Conservation (phyloP, 2,329 filamentous ascomycete genomes). For the Cordyceps cicadae region DNA sequence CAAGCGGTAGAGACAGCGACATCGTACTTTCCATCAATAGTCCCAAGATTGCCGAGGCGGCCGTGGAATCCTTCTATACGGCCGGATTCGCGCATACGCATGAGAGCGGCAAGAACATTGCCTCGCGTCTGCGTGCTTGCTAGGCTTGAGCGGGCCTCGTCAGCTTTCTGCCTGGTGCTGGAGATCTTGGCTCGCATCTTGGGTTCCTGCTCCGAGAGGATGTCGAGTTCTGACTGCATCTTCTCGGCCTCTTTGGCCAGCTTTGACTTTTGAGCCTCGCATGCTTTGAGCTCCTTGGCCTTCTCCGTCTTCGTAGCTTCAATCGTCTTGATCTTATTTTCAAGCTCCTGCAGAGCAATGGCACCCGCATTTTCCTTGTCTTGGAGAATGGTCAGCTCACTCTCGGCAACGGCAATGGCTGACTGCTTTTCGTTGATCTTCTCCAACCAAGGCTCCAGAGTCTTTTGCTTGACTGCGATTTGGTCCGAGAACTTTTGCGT, state of each 20-base stretch:
- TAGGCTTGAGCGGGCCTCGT: conserved; percentile 86
- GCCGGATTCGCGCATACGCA: conserved; percentile 91
- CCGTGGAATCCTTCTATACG: conserved; percentile 97
- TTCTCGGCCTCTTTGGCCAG: conserved; percentile 68
- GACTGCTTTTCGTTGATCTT: conserved; percentile 97
- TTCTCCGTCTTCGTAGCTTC: conserved; percentile 65
- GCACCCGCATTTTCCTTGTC: conserved; percentile 86
- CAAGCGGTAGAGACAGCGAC: conserved; percentile 98
- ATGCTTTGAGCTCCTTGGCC: conserved; percentile 64
- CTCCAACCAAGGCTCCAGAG: conserved; percentile 90
- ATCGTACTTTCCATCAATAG: conserved; percentile 90
- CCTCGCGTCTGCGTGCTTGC: conserved; percentile 86
- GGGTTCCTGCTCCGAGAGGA: conserved; percentile 69
- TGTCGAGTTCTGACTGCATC: conserved; percentile 62
- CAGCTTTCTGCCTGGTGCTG: conserved; percentile 84
- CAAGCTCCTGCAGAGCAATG: conserved; percentile 72
- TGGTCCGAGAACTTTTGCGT: conserved; percentile 90
- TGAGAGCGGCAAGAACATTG: conserved; percentile 82
- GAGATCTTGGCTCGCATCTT: conserved; percentile 78
- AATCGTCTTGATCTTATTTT: conserved; percentile 68
- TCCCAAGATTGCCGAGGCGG: conserved; percentile 84
- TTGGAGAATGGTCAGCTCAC: conserved; percentile 81
- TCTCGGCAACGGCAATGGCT: conserved; percentile 86
- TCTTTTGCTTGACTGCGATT: conserved; percentile 86
- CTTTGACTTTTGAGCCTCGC: conserved; percentile 61